A percentile compares a stretch with the other conserved stretches of the same genome.
phyloP scores from a whole-genome alignment of 768 basidiomycete species.

The Boletus patriciae region DNA sequence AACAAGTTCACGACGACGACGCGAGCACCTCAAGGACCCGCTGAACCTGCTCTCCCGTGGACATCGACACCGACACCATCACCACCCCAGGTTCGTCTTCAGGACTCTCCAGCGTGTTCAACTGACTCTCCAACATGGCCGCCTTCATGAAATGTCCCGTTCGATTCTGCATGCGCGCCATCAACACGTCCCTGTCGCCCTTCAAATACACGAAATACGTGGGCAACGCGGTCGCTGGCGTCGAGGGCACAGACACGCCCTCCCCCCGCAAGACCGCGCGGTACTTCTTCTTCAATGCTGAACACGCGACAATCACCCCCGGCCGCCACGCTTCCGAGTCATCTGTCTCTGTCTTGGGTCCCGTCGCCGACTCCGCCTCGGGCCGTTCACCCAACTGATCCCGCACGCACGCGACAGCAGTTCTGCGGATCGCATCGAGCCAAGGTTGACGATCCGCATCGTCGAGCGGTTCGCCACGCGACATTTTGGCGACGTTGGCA shows the following conservation, averaged over 20 bases:
- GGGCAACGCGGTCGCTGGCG: constrained; percentile 31
- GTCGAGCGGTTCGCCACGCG: constrained; percentile 66
- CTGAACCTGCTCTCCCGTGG: constrained; percentile 57
- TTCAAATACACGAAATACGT: constrained; percentile 84
- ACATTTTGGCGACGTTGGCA: constrained; percentile 87
- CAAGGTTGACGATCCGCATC: constrained; percentile 87
- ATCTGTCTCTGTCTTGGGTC: too few species aligned
- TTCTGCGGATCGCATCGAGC: constrained; percentile 69
- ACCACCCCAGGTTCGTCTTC: constrained; percentile 68
- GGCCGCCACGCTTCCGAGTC: not conserved
- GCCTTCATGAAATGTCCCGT: constrained; percentile 84
- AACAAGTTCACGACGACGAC: not conserved
- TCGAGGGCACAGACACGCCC: too few species aligned
- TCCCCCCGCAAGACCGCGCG: constrained; percentile 72
- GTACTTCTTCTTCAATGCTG: constrained; percentile 78
- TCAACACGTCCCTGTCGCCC: constrained; percentile 53
- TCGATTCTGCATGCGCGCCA: constrained; percentile 63
- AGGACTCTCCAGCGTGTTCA: constrained; percentile 69
- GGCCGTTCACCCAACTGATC: not conserved
- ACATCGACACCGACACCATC: constrained; percentile 50
- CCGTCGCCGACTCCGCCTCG: not conserved
- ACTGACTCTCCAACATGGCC: constrained; percentile 77
- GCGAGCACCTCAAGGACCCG: constrained; percentile 29
- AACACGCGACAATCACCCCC: constrained; percentile 85
- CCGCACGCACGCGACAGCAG: constrained; percentile 42